Base-by-base conservation (phyloP, 2,329 filamentous ascomycete genomes). In the Fusarium sp. region DNA sequence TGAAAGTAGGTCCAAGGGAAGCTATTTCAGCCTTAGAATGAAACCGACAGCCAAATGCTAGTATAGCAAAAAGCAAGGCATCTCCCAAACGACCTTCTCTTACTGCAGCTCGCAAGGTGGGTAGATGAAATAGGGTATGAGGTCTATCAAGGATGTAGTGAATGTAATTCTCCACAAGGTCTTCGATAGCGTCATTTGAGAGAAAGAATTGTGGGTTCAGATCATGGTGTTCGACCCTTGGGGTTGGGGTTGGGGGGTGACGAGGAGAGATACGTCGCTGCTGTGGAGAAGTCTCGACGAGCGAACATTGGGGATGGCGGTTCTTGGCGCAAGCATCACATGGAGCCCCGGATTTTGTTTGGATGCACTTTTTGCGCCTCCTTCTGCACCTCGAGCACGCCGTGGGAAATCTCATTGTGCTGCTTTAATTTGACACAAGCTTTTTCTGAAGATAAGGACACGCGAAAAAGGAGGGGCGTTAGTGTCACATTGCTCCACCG, bases 111-210 rank as follows among this genome's bases (percentile, higher is more conserved):
- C 55, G 49, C 15, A 57, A 39, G 0, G 55, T 44, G 3, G 55
- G 49, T 3, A 57, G 24, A 32, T 55, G 55, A 13, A 57, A 57
- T 5, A 57, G 10, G 1, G 55, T 44, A 9, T 57, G 55, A 26
- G 55, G 55, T 19, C 49, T 30, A 39, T 57, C 55, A 45, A 57
- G 55, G 45, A 55, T 57, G 2, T 57, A 57, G 39, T 57, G 51
- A 39, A 57, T 56, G 9, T 56, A 56, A 14, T 56, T 54, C 39
- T 54, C 54, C 54, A 54, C 54, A 30, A 56, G 48, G 3, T 56
- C 54, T 24, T 56, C 54, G 33, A 56, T 56, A 14, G 54, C 48
- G 7, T 56, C 54, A 54, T 56, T 48, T 33, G 54, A 56, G 22
- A 56, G 49, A 54, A 10, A 43, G 22, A 20, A 22, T 22, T 54